Percentiles rank a stretch among this genome's conserved stretches.
Evolutionary conservation across 192 early-diverging fungal species (phyloP).

Genomic region (Backusella psychrophila): DNA sequence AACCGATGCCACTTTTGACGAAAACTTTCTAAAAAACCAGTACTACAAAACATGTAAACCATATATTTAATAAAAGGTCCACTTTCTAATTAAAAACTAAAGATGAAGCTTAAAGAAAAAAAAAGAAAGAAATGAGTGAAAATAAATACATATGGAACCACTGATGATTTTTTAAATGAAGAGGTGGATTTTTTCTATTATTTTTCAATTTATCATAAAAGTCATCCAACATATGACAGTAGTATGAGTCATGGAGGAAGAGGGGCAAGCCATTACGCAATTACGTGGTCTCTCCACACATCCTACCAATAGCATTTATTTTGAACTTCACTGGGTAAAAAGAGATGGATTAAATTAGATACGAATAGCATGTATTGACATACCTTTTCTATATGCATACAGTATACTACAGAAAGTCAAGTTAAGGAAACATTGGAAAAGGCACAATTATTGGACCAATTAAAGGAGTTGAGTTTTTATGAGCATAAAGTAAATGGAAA

Average conservation of each 20-base stretch:
- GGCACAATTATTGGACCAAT: constrained; percentile 44
- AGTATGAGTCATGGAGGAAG: too few species aligned
- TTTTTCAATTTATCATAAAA: too few species aligned
- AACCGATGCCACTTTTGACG: too few species aligned
- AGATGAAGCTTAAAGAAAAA: background rate
- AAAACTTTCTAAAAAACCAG: too few species aligned
- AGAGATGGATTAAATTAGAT: too few species aligned
- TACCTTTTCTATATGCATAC: background rate
- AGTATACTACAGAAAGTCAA: constrained; percentile 62
- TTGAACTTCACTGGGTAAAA: constrained; percentile 47
- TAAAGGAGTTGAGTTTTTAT: constrained; percentile 55
- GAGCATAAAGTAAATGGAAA: constrained; percentile 68
- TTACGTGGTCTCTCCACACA: constrained; percentile 24
- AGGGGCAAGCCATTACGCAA: background rate
- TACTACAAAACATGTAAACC: background rate
- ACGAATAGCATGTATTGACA: background rate
- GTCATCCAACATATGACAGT: too few species aligned
- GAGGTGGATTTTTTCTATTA: too few species aligned
- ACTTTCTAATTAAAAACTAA: background rate
- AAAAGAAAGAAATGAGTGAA: too few species aligned
- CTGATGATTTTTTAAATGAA: too few species aligned
- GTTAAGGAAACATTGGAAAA: constrained; percentile 41
- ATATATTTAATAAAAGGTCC: background rate
- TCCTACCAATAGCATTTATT: constrained; percentile 41
- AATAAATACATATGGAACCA: too few species aligned